Evolutionary conservation across 73 alveolate species (phyloP), one percentile per base, ranked within the genome.

Genomic region (Durusdinium trenchii): DNA sequence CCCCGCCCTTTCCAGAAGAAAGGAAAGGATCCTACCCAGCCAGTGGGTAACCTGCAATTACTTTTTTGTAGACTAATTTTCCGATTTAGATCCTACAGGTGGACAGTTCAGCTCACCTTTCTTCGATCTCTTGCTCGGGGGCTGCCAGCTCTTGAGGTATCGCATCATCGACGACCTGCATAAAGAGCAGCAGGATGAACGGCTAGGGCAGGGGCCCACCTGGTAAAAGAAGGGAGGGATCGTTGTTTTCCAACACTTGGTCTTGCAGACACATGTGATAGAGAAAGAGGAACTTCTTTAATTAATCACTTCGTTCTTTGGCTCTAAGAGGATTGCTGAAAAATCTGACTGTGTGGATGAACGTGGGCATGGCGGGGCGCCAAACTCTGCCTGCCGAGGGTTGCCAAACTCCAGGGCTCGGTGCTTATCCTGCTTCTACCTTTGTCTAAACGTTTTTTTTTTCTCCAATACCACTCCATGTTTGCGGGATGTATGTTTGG

Each of bases 131-230:
- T 57, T 57, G 12, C 23, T 57, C 23, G 69, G 69, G 69, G 12
- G 23, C 23, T 12, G 23, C 23, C 69, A 16, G 69, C 12, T 23
- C 69, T 23, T 35, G 46, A 91, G 97, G 97, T 91, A 91, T 76
- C 97, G 97, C 6, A 76, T 91, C 60, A 91, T 91, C 45, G 97
- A 91, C 32, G 97, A 91, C 67, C 43, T 91, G 89, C 97, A 91
- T 75, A 50, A 76, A 54, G 97, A 91, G 89, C 97, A 91, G 97
- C 81, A 91, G 97, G 97, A 46, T 45, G 26, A 45, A 30, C 43
- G n/a, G 40, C 78, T 64, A 54, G 20, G 20, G 64, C 28, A 54
- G 9, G 9, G 64, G 64, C 64, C 64, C 9, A 54, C 64, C 20
- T 54, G 64, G 64, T 20, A 9, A 54, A 16, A 16, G 45, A 64